phyloP scores from a whole-genome alignment of 257 asterid species.

The Coffea canephora region DNA sequence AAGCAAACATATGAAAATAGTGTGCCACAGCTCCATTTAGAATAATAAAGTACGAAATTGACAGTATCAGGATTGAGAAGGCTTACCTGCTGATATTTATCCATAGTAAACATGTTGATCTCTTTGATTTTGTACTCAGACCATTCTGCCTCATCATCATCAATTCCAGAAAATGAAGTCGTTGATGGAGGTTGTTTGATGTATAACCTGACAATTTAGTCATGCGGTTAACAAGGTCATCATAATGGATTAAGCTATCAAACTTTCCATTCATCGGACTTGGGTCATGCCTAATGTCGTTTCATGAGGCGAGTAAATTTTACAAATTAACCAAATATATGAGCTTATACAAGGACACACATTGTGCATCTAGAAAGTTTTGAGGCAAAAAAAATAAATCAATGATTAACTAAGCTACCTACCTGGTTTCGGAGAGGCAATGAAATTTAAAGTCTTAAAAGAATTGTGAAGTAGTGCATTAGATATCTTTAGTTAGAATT shows the following conservation, averaged over 20 bases:
- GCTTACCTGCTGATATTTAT: conserved; percentile 96
- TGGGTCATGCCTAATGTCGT: neutral
- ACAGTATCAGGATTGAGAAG: conserved; percentile 18
- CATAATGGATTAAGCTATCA: neutral
- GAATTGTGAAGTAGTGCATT: too few relatives aligned
- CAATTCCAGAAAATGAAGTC: conserved; percentile 45
- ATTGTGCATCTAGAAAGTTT: neutral
- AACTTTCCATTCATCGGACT: neutral
- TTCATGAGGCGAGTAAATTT: neutral
- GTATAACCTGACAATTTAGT: conserved; percentile 57
- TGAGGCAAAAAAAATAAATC: neutral
- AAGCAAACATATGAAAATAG: conserved; percentile 13
- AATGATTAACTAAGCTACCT: neutral
- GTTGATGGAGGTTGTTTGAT: conserved; percentile 72
- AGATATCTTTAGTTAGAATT: too few relatives aligned
- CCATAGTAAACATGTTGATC: conserved; percentile 90
- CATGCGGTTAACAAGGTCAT: conserved; percentile 3
- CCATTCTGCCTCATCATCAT: conserved; percentile 60
- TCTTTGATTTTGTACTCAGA: conserved; percentile 94
- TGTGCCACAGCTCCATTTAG: conserved; percentile 17
- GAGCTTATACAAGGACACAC: neutral
- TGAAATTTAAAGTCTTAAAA: neutral
- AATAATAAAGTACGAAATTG: conserved; percentile 8
- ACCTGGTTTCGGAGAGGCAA: neutral
- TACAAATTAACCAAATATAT: neutral